These are phyloP conservation scores for Penicillium paxilli DNA, from an alignment of 495 filamentous ascomycete species.

Conservation along the genomic window DNA sequence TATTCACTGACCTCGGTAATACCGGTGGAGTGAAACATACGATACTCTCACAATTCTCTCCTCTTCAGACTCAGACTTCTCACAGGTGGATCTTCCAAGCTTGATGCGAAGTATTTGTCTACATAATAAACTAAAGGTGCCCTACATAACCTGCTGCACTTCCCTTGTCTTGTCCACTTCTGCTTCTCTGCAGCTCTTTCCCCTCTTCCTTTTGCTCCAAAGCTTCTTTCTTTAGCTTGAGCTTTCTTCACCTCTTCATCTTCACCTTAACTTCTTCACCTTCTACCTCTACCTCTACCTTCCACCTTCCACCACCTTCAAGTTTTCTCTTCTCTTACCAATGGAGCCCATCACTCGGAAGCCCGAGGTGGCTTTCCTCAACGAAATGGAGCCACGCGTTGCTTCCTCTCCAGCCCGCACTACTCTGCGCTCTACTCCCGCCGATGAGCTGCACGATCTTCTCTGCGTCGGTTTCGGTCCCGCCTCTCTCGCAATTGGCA, in stretches of 20 bases:
- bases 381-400: slow-evolving; percentile 15
- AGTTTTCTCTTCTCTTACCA: background rate
- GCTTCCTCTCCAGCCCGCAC: slow-evolving; percentile 15
- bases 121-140: too few species aligned
- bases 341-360: slow-evolving; percentile 27
- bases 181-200: background rate
- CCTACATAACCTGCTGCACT: slow-evolving; percentile 16
- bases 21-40: too few species aligned
- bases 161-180: background rate
- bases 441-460: slow-evolving; percentile 71
- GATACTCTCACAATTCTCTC: slow-evolving; percentile 3
- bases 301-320: background rate
- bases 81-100: slow-evolving; percentile 4
- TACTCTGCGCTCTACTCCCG: slow-evolving; percentile 27
- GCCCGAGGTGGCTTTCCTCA: slow-evolving; percentile 20
- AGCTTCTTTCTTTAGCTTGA: slow-evolving; percentile 7
- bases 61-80: too few species aligned
- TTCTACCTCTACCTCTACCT: background rate
- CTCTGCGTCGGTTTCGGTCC: slow-evolving; percentile 93
- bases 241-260: background rate
- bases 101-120: too few species aligned
- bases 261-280: background rate
- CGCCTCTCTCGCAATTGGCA: slow-evolving; percentile 87
- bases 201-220: slow-evolving; percentile 1
- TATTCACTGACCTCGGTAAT: too few species aligned